Evolutionary conservation across 2,329 filamentous ascomycete genomes (phyloP), one percentile per base, ranked within the genome.

Genomic region (Diaporthe sp.): DNA sequence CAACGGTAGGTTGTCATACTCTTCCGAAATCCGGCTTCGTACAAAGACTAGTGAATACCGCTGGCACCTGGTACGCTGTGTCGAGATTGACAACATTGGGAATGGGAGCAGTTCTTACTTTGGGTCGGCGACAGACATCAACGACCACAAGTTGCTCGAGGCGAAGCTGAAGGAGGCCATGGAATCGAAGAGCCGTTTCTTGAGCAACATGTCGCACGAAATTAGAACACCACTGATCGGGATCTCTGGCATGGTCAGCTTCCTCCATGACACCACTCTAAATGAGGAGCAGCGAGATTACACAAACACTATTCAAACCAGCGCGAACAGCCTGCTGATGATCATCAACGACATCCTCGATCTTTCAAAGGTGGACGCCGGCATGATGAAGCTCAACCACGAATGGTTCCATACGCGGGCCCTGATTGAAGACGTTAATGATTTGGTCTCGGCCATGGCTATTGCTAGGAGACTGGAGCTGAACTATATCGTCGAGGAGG

Each of bases 151-250:
- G 84, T 88, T 97, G 42, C 88, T 98, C 0, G 97, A 99, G 83
- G 92, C 94, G 70, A 97, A 97, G 79, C 86, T 98, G 56, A 98
- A 98, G 83, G 96, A 97, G 81, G 96, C 96, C 6, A 98, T 98
- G 97, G 96, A 98, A 80, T 96, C 95, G 10, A 99, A 98, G 84
- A 93, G 95, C 50, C 92, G 96, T 75, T 99, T 98, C 82, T 88
- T 99, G 79, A 98, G 96, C 85, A 98, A 98, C 83, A 98, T 98
- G 96, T 98, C 96, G 5, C 96, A 98, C 80, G 96, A 98, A 83
- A 98, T 98, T 75, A 91, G 96, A 76, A 98, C 96, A 1, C 96
- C 96, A 0, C 87, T 98, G 13, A 98, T 98, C 77, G 96, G 96
- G 27, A 98, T 98, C 76, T 96, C 96, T 15, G 96, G 96, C 71